Evolutionary conservation across 768 basidiomycete species (phyloP).

Genomic region (Suillus weaverae): DNA sequence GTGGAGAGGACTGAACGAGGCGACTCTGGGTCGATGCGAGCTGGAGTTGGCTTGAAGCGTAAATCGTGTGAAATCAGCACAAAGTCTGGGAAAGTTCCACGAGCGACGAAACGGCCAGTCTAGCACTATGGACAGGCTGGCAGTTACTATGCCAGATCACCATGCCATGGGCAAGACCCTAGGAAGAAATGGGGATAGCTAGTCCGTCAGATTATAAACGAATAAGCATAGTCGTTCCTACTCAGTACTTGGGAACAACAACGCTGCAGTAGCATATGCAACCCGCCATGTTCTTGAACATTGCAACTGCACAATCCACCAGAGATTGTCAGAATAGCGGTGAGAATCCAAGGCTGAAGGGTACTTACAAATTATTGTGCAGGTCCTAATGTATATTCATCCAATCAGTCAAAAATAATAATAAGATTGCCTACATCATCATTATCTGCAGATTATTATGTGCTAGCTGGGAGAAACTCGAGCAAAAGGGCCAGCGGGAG

Average conservation of each 20-base stretch:
- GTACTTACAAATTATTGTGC: neutral
- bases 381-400: neutral
- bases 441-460: neutral
- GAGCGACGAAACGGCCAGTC: neutral
- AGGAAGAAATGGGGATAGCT: neutral
- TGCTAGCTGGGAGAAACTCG: neutral
- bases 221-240: neutral
- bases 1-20: neutral
- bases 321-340: neutral
- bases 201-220: neutral
- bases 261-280: neutral
- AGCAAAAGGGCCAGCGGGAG: neutral
- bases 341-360: neutral
- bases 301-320: neutral
- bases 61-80: neutral
- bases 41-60: neutral
- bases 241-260: too few species aligned
- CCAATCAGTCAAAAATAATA: neutral
- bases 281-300: neutral
- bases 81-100: neutral
- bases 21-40: neutral
- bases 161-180: neutral
- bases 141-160: neutral
- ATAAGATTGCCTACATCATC: neutral
- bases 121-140: neutral